These are phyloP conservation scores for Stagonosporopsis tanaceti DNA, from an alignment of 2,329 filamentous ascomycete species.

Conservation along the genomic window DNA sequence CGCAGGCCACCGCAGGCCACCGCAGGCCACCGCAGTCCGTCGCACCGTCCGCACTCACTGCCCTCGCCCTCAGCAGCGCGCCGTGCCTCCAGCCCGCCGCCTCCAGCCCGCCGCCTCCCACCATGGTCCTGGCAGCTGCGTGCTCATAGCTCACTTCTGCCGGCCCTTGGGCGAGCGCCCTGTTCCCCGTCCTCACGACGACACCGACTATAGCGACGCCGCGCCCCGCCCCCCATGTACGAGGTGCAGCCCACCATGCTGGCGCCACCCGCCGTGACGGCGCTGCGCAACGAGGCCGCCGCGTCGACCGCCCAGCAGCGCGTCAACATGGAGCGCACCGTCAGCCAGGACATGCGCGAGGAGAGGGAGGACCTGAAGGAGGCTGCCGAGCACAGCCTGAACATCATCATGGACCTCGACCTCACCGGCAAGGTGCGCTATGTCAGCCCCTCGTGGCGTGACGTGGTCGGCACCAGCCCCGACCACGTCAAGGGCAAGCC, in stretches of 20 bases:
- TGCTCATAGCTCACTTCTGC: conserved; percentile 40
- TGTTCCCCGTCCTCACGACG: conserved; percentile 10
- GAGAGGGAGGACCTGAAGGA: conserved; percentile 93
- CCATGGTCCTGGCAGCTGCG: conserved; percentile 44
- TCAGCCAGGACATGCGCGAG: conserved; percentile 90
- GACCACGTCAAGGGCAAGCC: conserved; percentile 76
- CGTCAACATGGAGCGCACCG: conserved; percentile 65
- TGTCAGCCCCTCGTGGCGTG: conserved; percentile 95
- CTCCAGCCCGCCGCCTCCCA: conserved; percentile 25
- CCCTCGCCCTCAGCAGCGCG: conserved; percentile 13
- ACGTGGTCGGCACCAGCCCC: conserved; percentile 83
- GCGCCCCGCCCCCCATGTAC: conserved; percentile 33
- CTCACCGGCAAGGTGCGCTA: conserved; percentile 90
- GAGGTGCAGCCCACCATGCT: conserved; percentile 44
- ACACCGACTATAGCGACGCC: not conserved
- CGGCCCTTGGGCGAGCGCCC: conserved; percentile 41
- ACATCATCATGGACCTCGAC: conserved; percentile 93
- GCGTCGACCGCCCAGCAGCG: conserved; percentile 32
- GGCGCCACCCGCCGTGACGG: conserved; percentile 54
- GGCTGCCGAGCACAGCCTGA: conserved; percentile 94
- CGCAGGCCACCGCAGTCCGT: too few relatives aligned
- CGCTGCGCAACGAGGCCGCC: conserved; percentile 53
- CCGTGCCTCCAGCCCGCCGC: not conserved
- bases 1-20: too few relatives aligned
- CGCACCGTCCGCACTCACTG: conserved; percentile 5